Percentiles rank a stretch among this genome's conserved stretches.
Evolutionary conservation across 495 filamentous ascomycete genomes (phyloP).

Genomic region (Astrothelium subdiscretum): DNA sequence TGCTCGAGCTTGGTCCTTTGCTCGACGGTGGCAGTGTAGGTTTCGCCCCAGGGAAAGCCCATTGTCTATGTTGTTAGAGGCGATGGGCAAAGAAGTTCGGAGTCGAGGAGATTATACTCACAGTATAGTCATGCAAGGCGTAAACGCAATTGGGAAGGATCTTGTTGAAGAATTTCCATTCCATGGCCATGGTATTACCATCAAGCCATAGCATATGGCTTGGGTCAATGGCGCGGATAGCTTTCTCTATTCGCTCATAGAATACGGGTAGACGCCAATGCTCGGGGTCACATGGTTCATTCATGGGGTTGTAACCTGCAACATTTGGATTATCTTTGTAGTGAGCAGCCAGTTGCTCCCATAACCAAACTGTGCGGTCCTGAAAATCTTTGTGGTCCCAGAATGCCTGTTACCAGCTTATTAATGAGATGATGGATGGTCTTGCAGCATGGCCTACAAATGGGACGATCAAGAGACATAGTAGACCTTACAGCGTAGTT

Average conservation of each 20-base stretch:
- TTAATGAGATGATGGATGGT: too few relatives aligned
- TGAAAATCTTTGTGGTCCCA: conserved; percentile 55
- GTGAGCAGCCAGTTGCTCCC: conserved; percentile 45
- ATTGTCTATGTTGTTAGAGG: background rate
- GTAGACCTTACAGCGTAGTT: conserved; percentile 35
- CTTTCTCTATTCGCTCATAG: conserved; percentile 46
- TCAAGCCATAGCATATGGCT: conserved; percentile 55
- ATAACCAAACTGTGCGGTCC: conserved; percentile 47
- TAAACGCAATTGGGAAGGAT: conserved; percentile 49
- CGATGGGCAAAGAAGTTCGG: background rate
- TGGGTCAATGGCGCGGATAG: conserved; percentile 46
- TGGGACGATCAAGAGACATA: too few relatives aligned
- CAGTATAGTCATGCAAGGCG: conserved; percentile 49
- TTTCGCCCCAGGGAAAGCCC: conserved; percentile 40
- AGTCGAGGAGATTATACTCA: background rate
- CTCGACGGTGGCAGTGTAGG: conserved; percentile 38
- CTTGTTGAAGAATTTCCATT: conserved; percentile 34
- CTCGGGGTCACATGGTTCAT: conserved; percentile 51
- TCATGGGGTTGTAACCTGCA: conserved; percentile 56
- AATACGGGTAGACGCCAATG: conserved; percentile 43
- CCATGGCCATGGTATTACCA: conserved; percentile 55
- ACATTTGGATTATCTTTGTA: conserved; percentile 46
- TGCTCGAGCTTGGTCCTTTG: conserved; percentile 39
- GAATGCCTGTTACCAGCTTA: conserved; percentile 28
- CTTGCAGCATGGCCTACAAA: too few relatives aligned